Percentiles rank a stretch among this genome's conserved stretches.
Evolutionary conservation across 225 moss, liverwort and hornwort genomes (phyloP).

Genomic region (Antitrichia curtipendula): DNA sequence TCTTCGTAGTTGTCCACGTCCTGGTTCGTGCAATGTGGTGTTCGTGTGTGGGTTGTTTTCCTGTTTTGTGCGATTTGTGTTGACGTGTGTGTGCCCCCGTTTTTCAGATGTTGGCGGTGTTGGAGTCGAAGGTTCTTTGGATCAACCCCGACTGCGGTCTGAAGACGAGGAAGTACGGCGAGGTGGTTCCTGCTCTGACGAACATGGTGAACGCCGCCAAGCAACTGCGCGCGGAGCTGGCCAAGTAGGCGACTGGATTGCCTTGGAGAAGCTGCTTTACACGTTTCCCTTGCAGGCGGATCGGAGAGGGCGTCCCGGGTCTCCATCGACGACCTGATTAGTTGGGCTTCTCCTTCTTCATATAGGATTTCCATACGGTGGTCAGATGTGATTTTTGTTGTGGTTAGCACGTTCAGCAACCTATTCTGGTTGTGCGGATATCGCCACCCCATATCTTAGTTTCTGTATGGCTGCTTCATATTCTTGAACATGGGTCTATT

Average conservation of each 20-base stretch:
- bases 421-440: not conserved
- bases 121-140: not conserved
- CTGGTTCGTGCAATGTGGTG: not conserved
- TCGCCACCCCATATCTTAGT: not conserved
- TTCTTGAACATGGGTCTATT: not conserved
- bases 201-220: not conserved
- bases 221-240: not conserved
- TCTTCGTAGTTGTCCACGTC: not conserved
- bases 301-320: not conserved
- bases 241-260: not conserved
- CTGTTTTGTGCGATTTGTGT: not conserved
- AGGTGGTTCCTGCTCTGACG: not conserved
- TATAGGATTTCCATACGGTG: not conserved
- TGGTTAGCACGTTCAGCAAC: not conserved
- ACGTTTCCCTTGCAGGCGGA: not conserved
- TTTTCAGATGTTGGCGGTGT: not conserved
- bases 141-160: not conserved
- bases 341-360: not conserved
- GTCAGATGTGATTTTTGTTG: not conserved
- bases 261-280: not conserved
- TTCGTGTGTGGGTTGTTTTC: no score
- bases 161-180: not conserved
- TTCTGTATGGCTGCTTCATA: not conserved
- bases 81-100: not conserved
- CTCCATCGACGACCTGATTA: not conserved